phyloP scores from a whole-genome alignment of 78 protist species.

The Isochrysis galbana region DNA sequence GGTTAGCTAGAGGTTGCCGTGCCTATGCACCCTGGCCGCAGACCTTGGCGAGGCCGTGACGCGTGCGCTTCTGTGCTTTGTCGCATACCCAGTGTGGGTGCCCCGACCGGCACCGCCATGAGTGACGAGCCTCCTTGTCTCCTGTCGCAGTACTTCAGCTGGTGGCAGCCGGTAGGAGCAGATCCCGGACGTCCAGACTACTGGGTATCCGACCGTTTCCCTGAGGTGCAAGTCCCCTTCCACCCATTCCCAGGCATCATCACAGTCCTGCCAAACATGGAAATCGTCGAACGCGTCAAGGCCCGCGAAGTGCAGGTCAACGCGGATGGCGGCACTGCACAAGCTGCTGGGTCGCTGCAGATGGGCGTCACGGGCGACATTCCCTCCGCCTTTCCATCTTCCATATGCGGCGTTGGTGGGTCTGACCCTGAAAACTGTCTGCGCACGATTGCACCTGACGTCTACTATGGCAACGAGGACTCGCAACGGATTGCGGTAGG shows the following conservation, averaged over 20 bases:
- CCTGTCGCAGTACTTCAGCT: too few species aligned
- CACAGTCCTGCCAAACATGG: neutral
- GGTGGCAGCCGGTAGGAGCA: neutral
- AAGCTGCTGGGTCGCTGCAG: neutral
- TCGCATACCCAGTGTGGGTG: too few species aligned
- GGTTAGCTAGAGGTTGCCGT: too few species aligned
- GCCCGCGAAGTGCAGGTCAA: neutral
- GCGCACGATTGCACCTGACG: neutral
- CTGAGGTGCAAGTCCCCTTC: neutral
- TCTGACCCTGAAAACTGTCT: constrained; percentile 9
- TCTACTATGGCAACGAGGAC: constrained; percentile 8
- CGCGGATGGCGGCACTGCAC: neutral
- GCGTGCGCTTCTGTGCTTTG: too few species aligned
- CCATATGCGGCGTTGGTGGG: neutral
- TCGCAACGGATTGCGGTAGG: neutral
- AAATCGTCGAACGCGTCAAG: neutral
- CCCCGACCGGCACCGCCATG: too few species aligned
- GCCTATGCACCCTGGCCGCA: neutral
- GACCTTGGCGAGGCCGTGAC: too few species aligned
- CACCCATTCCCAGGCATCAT: neutral
- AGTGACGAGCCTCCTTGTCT: too few species aligned
- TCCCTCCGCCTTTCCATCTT: neutral
- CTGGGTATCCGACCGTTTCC: neutral
- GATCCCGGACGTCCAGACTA: neutral
- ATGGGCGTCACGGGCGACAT: neutral